Percentiles rank a stretch among this genome's conserved stretches.
Conservation (phyloP, 768 basidiomycete genomes). For the Exsudoporus frostii region DNA sequence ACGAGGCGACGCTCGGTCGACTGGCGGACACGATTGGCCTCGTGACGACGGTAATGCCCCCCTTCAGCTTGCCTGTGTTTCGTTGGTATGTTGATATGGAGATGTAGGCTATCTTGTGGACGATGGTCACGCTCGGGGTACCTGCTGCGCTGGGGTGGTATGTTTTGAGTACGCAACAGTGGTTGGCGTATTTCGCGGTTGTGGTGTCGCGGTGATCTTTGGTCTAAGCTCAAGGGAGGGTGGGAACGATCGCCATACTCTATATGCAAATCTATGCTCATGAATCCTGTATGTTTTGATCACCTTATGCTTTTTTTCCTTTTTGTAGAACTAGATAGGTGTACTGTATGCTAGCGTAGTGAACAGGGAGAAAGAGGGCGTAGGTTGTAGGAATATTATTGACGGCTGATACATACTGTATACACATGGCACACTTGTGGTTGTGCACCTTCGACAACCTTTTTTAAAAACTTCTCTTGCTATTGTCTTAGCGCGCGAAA, state of each 20-base stretch:
- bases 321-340: neutral
- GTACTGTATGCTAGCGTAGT: neutral
- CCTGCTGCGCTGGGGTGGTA: constrained; percentile 25
- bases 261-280: constrained; percentile 4
- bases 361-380: too few relatives aligned
- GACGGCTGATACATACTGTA: neutral
- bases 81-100: too few relatives aligned
- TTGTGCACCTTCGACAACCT: too few relatives aligned
- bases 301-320: neutral
- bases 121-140: constrained; percentile 14
- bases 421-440: too few relatives aligned
- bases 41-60: constrained; percentile 5
- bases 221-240: neutral
- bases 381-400: neutral
- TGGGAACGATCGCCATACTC: neutral
- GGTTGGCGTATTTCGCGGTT: constrained; percentile 10
- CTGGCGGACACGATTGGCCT: constrained; percentile 22
- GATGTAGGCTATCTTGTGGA: constrained; percentile 16
- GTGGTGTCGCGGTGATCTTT: constrained; percentile 1
- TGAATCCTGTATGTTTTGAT: neutral
- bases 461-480: too few relatives aligned
- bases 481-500: too few relatives aligned
- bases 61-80: too few relatives aligned
- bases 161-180: neutral
- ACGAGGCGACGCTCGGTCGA: constrained; percentile 28